Evolutionary conservation across 169 alveolate genomes (phyloP), one percentile per base, ranked within the genome.

Genomic region (Plasmodium fragile): DNA sequence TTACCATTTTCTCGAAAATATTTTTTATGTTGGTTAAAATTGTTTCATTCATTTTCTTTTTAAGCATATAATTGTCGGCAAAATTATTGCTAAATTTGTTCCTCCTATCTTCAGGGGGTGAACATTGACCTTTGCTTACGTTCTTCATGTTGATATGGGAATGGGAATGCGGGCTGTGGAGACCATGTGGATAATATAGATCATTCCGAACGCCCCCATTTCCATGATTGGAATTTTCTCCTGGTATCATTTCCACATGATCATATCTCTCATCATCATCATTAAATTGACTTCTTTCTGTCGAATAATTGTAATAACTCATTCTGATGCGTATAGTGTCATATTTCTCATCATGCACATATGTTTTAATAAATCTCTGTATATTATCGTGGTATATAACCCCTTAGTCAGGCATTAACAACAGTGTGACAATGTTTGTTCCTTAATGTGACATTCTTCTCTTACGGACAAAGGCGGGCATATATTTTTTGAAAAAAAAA

Each of bases 1-100:
- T 85, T 52, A 16, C n/a, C 59, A 85, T 85, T 73, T 85, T 85
- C 49, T 85, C 93, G 79, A 73, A 52, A 4, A 85, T 85, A 73
- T 85, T 85, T 77, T 72, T 85, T 34, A 85, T n/a, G 70, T 85
- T 85, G 41, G 39, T 22, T 53, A 85, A 49, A 72, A 85, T 85
- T 32, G 39, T 28, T n/a, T 85, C 80, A 49, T 85, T 85, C 7
- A 77, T 73, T 85, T 75, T 30, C 5, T 72, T 85, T 30, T 45
- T 45, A 85, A 85, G 30, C 7, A 69, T 69, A 53, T 85, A 75
- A 30, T 52, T 85, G 18, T 59, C 36, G 32, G 43, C 53, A 34
- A 8, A 1, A 32, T 39, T 53, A 32, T 77, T 75, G 16, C 41
- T 53, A 49, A 52, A 4, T 34, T 18, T n/a, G 22, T 52, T 45